Evolutionary conservation across 306 rosid genomes (phyloP).

Genomic region (Casuarina glauca): DNA sequence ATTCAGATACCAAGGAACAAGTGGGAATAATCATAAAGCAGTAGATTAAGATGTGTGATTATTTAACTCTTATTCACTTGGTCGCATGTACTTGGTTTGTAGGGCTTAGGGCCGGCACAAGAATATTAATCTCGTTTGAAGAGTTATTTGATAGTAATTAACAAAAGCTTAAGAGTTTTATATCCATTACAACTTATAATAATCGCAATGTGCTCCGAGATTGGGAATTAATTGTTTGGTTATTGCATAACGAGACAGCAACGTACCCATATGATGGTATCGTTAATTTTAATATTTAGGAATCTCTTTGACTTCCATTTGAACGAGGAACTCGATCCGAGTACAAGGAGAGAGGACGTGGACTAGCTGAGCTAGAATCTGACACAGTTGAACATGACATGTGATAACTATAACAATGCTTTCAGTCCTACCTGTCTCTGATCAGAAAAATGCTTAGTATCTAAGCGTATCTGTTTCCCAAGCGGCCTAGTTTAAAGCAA

Average conservation of each 20-base stretch:
- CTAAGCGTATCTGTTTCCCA: background rate
- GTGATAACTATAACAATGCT: background rate
- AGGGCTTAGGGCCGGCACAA: constrained; percentile 18
- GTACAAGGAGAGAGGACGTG: background rate
- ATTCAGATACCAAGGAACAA: background rate
- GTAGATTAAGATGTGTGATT: constrained; percentile 19
- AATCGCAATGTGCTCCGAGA: constrained; percentile 12
- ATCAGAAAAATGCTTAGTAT: background rate
- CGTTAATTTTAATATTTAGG: constrained; percentile 13
- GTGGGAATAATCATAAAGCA: background rate
- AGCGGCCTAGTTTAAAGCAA: background rate
- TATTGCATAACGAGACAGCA: constrained; percentile 14
- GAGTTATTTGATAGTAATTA: background rate
- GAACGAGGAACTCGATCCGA: constrained; percentile 4
- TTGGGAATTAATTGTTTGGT: constrained; percentile 7
- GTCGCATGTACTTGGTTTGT: background rate
- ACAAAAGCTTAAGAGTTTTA: background rate
- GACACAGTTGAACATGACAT: background rate
- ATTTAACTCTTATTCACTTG: background rate
- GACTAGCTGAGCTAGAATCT: background rate
- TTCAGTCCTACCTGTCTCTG: background rate
- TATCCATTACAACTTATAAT: background rate
- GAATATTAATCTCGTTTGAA: background rate
- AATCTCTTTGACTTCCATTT: constrained; percentile 26
- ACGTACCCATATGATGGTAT: background rate